Base-by-base conservation (phyloP, 345 rosid species). In the Psidium friedrichsthalianum region DNA sequence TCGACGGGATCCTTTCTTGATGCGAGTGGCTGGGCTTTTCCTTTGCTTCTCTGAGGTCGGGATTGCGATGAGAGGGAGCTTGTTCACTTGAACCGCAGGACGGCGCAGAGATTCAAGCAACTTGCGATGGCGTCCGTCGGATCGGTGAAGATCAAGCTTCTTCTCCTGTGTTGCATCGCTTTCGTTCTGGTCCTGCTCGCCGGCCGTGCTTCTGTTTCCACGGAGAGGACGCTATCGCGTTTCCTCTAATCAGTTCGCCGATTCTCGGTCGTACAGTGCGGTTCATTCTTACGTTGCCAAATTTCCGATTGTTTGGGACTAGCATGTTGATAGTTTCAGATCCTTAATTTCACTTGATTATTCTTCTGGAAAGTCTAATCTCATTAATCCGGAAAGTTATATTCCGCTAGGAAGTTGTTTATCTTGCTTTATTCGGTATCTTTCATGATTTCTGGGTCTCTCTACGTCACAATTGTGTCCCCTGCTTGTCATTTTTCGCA, bases 51-150 rank as follows among this genome's bases (percentile, higher is more conserved):
- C 47, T 69, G 80, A 51, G 82, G 84, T 87, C 16, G 18, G 86
- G 86, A 87, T 86, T 88, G 93, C 87, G 92, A 94, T 94, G 96
- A 92, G 98, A 88, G 91, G 94, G 82, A 91, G 93, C 87, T 87
- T 91, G 49, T 51, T 92, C 88, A 74, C 58, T 86, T 88, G 22
- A 92, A 91, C 87, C 98, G 99, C 53, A 92, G 99, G 76, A 89
- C 92, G 85, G 87, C 90, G 64, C 97, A 90, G 91, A 91, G 94
- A 85, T 85, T 90, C 86, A 91, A 95, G 54, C 96, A 95, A 87
- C 53, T 93, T 25, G 91, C 87, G 12, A 74, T 89, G 56, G 16
- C 81, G 54, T 83, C 88, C 24, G 86, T 74, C 29, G 93, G 94
- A 89, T 90, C 94, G 88, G 87, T 88, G 84, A 96, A 90, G 90